Evolutionary conservation across 441 rosid species (phyloP), one percentile per base, ranked within the genome.

Genomic region (Theobroma grandiflorum): DNA sequence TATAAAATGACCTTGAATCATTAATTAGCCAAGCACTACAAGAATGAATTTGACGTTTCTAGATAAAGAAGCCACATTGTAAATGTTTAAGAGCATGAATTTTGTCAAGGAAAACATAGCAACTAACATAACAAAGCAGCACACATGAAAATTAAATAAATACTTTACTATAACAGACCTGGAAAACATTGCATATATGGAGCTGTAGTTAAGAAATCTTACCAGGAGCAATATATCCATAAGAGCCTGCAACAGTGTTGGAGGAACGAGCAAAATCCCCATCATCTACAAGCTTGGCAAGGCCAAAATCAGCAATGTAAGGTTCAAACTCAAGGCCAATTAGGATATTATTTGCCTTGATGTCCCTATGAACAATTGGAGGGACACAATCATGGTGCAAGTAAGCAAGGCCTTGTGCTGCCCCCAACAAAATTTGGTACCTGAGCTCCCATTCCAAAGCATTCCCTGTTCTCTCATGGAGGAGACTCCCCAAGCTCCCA

Each of bases 221-320:
- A 96, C 99, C 99, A 26, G 98, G 99, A 78, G 99, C 99, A 77
- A 96, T 96, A 75, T 95, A 96, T 78, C 99, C 99, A 72, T 92
- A 95, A 40, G 99, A 96, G 64, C 99, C 98, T 69, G 98, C 98
- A 12, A 96, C 93, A 2, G 99, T 96, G 81, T 85, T 92, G 57
- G 99, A 95, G 59, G 96, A 93, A 61, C 95, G 89, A 35, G 92
- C 96, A 72, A 91, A 92, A 82, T 96, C 97, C 8, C 95, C 95
- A 55, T 91, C 98, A 62, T 95, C 98, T 0, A 95, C 96, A 9
- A 95, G 99, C 90, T 97, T 97, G 50, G 98, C 98, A 72, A 97
- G 93, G 74, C 98, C 98, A 45, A 97, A 97, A 85, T 97, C 99
- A 12, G 98, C 99, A 16, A 97, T 94, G 79, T 95, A 97, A 8